phyloP scores from a whole-genome alignment of 345 rosid species.

The Euphorbia lathyris region DNA sequence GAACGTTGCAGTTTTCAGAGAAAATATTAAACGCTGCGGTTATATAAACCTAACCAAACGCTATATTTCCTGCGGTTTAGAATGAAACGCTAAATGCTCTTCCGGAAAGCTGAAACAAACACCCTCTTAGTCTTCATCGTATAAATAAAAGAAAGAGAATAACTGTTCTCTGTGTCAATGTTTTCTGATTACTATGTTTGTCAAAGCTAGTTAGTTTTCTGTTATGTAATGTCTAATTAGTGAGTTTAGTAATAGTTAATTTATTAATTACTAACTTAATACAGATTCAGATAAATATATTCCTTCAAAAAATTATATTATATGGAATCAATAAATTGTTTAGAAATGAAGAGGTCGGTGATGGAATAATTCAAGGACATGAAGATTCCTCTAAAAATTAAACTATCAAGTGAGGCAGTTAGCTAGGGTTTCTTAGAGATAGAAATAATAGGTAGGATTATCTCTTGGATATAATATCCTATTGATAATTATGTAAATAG shows the following conservation, averaged over 20 bases:
- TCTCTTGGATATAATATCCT: no score
- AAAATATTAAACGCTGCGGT: no score
- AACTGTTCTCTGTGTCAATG: background rate
- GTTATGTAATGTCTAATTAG: background rate
- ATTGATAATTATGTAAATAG: no score
- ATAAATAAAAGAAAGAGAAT: background rate
- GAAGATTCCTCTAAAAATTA: conserved; percentile 7
- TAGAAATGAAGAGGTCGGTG: conserved; percentile 16
- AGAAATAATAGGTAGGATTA: no score
- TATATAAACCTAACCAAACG: no score
- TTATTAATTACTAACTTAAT: background rate
- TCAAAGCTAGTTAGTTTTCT: background rate
- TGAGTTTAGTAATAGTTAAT: no score
- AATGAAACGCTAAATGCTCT: no score
- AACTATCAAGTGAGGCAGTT: background rate
- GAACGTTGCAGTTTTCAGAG: no score
- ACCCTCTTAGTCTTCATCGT: no score
- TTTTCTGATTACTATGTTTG: no score
- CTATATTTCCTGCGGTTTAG: no score
- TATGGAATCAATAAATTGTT: background rate
- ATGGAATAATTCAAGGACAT: conserved; percentile 8
- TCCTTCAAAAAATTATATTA: background rate
- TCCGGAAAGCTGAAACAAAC: no score
- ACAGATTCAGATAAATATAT: background rate
- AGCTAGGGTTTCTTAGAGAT: conserved; percentile 7